A percentile compares a stretch with the other conserved stretches of the same genome.
Conservation (phyloP, 495 filamentous ascomycete genomes). For the Glarea lozoyensis region DNA sequence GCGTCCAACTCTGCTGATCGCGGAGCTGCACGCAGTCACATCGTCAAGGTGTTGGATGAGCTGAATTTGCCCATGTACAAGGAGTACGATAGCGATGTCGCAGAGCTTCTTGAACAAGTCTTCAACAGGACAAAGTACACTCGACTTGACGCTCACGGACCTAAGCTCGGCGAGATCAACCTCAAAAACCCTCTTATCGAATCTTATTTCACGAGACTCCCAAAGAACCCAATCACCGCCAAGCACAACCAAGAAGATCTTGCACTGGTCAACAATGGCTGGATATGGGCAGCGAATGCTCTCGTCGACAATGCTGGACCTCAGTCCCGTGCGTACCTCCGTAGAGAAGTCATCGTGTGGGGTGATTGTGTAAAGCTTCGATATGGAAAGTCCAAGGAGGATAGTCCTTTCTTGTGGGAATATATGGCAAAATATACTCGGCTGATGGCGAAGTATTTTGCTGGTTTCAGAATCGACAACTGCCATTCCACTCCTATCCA, state of each 20-base stretch:
- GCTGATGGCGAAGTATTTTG: conserved; percentile 91
- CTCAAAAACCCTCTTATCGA: conserved; percentile 78
- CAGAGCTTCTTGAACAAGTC: conserved; percentile 78
- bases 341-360: conserved; percentile 95
- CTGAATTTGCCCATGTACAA: conserved; percentile 81
- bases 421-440: conserved; percentile 89
- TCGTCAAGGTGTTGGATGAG: conserved; percentile 63
- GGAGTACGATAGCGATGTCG: conserved; percentile 80
- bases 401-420: conserved; percentile 91
- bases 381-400: conserved; percentile 71
- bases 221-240: conserved; percentile 66
- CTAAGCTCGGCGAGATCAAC: conserved; percentile 74
- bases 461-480: conserved; percentile 95
- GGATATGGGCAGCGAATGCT: conserved; percentile 96
- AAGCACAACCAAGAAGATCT: conserved; percentile 69
- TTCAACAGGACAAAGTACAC: conserved; percentile 92
- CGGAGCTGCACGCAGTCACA: conserved; percentile 36
- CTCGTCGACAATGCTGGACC: conserved; percentile 90
- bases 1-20: conserved; percentile 32
- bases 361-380: conserved; percentile 96
- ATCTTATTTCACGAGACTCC: conserved; percentile 89
- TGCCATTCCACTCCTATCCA: conserved; percentile 93
- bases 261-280: conserved; percentile 91
- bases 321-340: conserved; percentile 78
- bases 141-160: conserved; percentile 83